Conservation (phyloP, 345 rosid species). For the Ceriops decandra region DNA sequence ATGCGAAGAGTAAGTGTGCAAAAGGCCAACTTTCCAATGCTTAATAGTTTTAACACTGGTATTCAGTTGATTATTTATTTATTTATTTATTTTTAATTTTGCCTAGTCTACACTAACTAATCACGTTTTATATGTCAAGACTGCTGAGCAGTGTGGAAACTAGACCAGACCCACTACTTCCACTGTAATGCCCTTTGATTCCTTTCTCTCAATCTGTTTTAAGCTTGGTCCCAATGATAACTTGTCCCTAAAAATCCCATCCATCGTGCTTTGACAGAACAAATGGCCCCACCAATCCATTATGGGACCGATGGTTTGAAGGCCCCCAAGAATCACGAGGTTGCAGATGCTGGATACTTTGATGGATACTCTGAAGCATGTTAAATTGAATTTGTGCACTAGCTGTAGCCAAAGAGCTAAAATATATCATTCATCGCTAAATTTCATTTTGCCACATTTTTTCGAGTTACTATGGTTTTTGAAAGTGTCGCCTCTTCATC, state of each 20-base stretch:
- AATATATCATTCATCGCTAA: too few relatives aligned
- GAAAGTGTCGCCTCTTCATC: too few relatives aligned
- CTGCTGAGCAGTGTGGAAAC: conserved; percentile 48
- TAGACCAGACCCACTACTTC: conserved; percentile 71
- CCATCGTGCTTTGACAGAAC: conserved; percentile 48
- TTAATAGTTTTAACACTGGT: too few relatives aligned
- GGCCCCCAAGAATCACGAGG: conserved; percentile 56
- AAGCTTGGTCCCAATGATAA: background rate
- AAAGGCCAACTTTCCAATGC: background rate
- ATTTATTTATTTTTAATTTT: too few relatives aligned
- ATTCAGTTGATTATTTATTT: too few relatives aligned
- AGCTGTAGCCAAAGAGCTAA: too few relatives aligned
- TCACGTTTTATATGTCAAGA: conserved; percentile 38
- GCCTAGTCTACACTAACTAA: too few relatives aligned
- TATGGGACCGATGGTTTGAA: conserved; percentile 96
- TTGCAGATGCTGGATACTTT: conserved; percentile 74
- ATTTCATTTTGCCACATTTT: too few relatives aligned
- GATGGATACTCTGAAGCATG: conserved; percentile 3
- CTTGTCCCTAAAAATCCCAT: background rate
- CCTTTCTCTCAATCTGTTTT: background rate
- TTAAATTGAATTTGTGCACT: too few relatives aligned
- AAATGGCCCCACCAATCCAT: conserved; percentile 50
- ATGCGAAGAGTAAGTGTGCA: conserved; percentile 58
- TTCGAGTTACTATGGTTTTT: too few relatives aligned
- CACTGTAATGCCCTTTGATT: conserved; percentile 39